A percentile compares a stretch with the other conserved stretches of the same genome.
These are phyloP conservation scores for Boletus rubescentipes DNA, from an alignment of 768 basidiomycete genomes.

Conservation along the genomic window DNA sequence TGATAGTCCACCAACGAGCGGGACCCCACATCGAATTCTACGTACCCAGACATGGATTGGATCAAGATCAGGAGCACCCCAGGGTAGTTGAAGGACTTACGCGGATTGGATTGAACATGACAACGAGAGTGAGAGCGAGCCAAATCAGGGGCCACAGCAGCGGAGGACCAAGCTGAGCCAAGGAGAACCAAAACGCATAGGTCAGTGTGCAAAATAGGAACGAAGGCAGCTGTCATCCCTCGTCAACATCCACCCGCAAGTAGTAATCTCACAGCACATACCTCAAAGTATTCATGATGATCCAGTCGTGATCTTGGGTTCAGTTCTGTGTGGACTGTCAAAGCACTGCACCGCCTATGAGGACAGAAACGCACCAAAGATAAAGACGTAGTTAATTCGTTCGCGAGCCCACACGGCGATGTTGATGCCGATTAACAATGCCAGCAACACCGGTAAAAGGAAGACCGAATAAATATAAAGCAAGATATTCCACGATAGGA, in stretches of 20 bases:
- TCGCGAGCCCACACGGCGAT: slow-evolving; percentile 70
- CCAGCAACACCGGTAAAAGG: slow-evolving; percentile 71
- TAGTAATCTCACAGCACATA: slow-evolving; percentile 28
- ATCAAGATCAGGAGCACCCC: background rate
- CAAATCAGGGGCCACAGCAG: slow-evolving; percentile 81
- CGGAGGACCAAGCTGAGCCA: slow-evolving; percentile 65
- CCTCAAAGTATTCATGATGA: slow-evolving; percentile 73
- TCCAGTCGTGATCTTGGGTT: slow-evolving; percentile 72
- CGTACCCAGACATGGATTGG: slow-evolving; percentile 35
- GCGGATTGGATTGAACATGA: slow-evolving; percentile 78
- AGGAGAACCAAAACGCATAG: slow-evolving; percentile 85
- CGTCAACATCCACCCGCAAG: background rate
- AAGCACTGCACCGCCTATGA: background rate
- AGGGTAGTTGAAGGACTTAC: slow-evolving; percentile 29
- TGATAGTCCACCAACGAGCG: slow-evolving; percentile 77
- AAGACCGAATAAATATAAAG: slow-evolving; percentile 78
- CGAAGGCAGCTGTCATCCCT: slow-evolving; percentile 63
- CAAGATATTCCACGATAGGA: slow-evolving; percentile 72
- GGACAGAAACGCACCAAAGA: slow-evolving; percentile 58
- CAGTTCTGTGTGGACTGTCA: slow-evolving; percentile 48
- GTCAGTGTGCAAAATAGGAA: slow-evolving; percentile 69
- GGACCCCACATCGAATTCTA: slow-evolving; percentile 39
- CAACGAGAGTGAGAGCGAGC: slow-evolving; percentile 57
- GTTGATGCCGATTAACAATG: slow-evolving; percentile 78
- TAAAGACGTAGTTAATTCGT: slow-evolving; percentile 92